Evolutionary conservation across 2,329 filamentous ascomycete genomes (phyloP), one percentile per base, ranked within the genome.

Genomic region (Paramyrothecium roridum): DNA sequence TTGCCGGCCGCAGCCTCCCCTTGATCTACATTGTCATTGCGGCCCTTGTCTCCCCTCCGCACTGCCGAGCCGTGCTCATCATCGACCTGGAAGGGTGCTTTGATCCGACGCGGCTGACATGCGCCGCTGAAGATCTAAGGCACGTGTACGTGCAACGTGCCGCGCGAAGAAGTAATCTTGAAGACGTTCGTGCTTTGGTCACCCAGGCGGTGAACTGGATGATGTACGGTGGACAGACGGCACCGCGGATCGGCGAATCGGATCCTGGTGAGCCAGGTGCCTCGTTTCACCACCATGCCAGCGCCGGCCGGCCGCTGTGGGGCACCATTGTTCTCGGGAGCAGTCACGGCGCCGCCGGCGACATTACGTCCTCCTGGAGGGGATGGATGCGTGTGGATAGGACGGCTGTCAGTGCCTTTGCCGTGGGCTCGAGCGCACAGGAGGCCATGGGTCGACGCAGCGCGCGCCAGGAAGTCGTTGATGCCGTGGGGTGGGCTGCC

Each of bases 21-120:
- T 71, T 88, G 10, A 63, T 87, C 37, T 85, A 87, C 70, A 72
- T 77, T 53, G 68, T 88, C 3, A 66, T 84, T 22, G 79, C 80
- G 3, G 73, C 73, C 2, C 72, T 86, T 40, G 69, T 85, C n/a
- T 68, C 75, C 0, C 59, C 74, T 4, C 80, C 81, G 11, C 69
- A 78, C 52, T 60, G 63, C 33, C 79, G 81, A 62, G 70, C 80
- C 8, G 64, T 87, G 8, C 70, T 81, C 1, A 61, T 88, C 8
- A 63, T 88, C 50, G 85, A 87, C 61, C 65, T 79, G 2, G 81
- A 84, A 48, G 72, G 73, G 10, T 75, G 76, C 10, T 87, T 88
- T 58, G 82, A 86, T 56, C 69, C 77, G 2, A 77, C 76, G 8
- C 72, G 77, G 2, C 70, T 85, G 8, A 59, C 59, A 52, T 79